Conservation (phyloP, 2,329 filamentous ascomycete genomes). For the Sarocladium brachiariae region DNA sequence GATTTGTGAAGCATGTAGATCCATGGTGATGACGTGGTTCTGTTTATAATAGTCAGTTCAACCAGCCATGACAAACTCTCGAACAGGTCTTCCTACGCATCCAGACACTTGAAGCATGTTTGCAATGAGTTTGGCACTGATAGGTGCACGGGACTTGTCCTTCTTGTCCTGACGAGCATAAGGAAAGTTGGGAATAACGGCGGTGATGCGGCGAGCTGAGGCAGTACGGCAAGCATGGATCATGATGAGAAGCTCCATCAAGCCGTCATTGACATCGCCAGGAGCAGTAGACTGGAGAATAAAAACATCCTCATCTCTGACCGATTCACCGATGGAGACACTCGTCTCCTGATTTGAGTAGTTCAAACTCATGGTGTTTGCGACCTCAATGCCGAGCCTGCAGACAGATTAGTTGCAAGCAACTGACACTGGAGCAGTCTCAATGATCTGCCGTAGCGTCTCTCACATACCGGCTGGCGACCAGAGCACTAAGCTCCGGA, state of each 20-base stretch:
- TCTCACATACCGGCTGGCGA: constrained; percentile 34
- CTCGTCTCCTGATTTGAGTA: constrained; percentile 84
- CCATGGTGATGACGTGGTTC: constrained; percentile 78
- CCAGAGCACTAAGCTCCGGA: constrained; percentile 38
- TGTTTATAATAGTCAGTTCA: constrained; percentile 11
- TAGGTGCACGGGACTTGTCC: constrained; percentile 87
- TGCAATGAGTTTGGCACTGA: constrained; percentile 90
- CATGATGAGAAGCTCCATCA: constrained; percentile 98
- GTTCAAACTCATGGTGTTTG: constrained; percentile 73
- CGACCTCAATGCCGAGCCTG: constrained; percentile 70
- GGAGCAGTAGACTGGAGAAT: constrained; percentile 93
- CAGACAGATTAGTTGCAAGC: constrained; percentile 17
- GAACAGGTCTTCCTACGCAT: constrained; percentile 38
- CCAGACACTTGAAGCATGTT: constrained; percentile 97
- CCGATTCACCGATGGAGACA: constrained; percentile 91
- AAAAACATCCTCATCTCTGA: constrained; percentile 97
- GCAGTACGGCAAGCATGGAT: constrained; percentile 78
- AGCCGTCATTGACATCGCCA: constrained; percentile 93
- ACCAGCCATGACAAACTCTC: constrained; percentile 48
- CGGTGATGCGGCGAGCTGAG: constrained; percentile 80
- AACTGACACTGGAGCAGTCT: constrained; percentile 8
- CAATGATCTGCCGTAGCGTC: background rate
- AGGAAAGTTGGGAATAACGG: constrained; percentile 91
- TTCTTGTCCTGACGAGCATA: constrained; percentile 98
- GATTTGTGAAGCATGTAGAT: constrained; percentile 88